Evolutionary conservation across 2,329 filamentous ascomycete genomes (phyloP).

Genomic region (Aureobasidium sp.): DNA sequence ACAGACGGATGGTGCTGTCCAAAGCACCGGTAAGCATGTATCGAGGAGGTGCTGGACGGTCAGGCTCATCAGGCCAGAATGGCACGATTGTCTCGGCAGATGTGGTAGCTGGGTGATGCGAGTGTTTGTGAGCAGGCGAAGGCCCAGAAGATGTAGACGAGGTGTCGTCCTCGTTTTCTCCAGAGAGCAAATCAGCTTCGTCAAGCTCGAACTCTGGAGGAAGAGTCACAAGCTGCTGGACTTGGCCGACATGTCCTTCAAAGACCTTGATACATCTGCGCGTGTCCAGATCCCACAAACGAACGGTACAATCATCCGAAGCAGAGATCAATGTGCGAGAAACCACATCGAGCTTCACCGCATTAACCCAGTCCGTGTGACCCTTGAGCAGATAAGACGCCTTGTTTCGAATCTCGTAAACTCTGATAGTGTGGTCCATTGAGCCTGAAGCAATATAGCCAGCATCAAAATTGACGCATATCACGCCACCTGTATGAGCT

Average conservation of each 20-base stretch:
- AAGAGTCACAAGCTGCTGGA: slow-evolving; percentile 81
- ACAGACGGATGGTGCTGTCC: slow-evolving; percentile 84
- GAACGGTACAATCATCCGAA: slow-evolving; percentile 81
- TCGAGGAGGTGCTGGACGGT: slow-evolving; percentile 66
- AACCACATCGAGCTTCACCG: slow-evolving; percentile 74
- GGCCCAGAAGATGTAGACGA: slow-evolving; percentile 21
- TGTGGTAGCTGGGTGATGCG: slow-evolving; percentile 12
- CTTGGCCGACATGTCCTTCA: slow-evolving; percentile 86
- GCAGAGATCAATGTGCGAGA: slow-evolving; percentile 84
- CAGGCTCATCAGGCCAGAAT: slow-evolving; percentile 52
- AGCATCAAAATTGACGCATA: slow-evolving; percentile 79
- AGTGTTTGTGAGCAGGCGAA: slow-evolving; percentile 7
- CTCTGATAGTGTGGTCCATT: slow-evolving; percentile 79
- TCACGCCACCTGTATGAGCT: slow-evolving; percentile 73
- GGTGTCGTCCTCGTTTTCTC: slow-evolving; percentile 45
- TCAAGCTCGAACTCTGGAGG: slow-evolving; percentile 86
- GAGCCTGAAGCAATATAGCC: slow-evolving; percentile 82
- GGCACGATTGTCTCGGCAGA: slow-evolving; percentile 16
- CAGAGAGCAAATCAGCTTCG: slow-evolving; percentile 51
- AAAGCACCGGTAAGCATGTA: slow-evolving; percentile 92
- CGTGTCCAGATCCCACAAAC: slow-evolving; percentile 87
- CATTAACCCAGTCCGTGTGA: slow-evolving; percentile 92
- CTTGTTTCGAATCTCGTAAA: slow-evolving; percentile 85
- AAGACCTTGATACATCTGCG: slow-evolving; percentile 68
- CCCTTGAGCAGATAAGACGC: slow-evolving; percentile 72